These are phyloP conservation scores for Mycena sp. DNA, from an alignment of 1,284 basidiomycete genomes.

Conservation along the genomic window DNA sequence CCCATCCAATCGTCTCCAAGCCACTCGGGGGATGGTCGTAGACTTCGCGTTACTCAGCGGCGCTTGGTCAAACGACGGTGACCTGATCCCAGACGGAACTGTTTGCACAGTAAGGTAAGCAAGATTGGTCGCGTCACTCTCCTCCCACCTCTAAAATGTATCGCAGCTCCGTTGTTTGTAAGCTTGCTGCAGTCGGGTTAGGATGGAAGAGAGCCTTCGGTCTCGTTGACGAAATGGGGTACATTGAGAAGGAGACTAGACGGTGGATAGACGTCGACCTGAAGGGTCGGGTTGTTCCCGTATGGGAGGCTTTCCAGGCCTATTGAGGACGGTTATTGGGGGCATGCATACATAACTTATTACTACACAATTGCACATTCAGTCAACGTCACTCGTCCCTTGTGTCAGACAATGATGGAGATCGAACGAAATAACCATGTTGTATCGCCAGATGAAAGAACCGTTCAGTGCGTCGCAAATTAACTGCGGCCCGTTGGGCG, in stretches of 20 bases:
- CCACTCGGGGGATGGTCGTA: conserved; percentile 70
- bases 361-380: too few species aligned
- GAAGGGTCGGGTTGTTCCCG: conserved; percentile 59
- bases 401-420: too few species aligned
- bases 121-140: conserved; percentile 43
- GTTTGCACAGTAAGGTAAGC: conserved; percentile 69
- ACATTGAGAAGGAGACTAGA: conserved; percentile 54
- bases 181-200: conserved; percentile 63
- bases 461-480: too few species aligned
- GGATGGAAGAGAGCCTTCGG: conserved; percentile 75
- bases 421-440: too few species aligned
- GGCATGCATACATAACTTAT: background rate
- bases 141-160: background rate
- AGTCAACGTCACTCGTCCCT: too few species aligned
- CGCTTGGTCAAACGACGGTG: conserved; percentile 60
- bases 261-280: conserved; percentile 72
- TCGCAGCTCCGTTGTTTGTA: conserved; percentile 68
- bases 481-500: too few species aligned
- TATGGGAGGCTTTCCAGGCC: conserved; percentile 63
- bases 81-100: conserved; percentile 58
- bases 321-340: conserved; percentile 50
- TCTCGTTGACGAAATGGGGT: conserved; percentile 54
- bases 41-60: conserved; percentile 72
- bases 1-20: conserved; percentile 50
- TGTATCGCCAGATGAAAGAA: too few species aligned